Base-by-base conservation (phyloP, 2,329 filamentous ascomycete species). In the Hyphodiscus sp. region DNA sequence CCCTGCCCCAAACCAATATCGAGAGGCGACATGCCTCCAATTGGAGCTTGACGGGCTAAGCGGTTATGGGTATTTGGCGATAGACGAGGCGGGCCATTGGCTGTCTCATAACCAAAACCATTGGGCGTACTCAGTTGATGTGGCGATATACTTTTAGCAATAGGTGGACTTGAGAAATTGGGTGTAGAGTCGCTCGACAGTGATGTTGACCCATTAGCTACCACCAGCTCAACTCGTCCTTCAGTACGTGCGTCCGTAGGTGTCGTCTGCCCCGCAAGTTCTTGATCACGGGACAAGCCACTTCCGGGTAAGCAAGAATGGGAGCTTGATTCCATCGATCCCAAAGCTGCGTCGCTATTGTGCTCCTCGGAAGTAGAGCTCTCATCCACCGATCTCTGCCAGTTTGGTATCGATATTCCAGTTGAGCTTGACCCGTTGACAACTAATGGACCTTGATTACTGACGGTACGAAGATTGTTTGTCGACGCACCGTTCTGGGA, bases 371-470 rank as follows among this genome's bases (percentile, higher is more conserved):
- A 56, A 3, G 56, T 41, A n/a, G 60, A 60, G 8, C 49, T 59
- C n/a, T 63, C 63, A 53, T 58, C 63, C 1, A 62, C 47, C 20
- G 60, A 52, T 42, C 62, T 59, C 47, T 62, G 62, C 61, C 65
- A 64, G 13, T 58, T 58, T n/a, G 61, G 57, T 23, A 62, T 63
- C 18, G 61, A 62, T 8, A 65, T 52, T 15, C 60, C 59, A 11
- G 63, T 53, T 26, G 62, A 54, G 51, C 58, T 62, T 6, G 67
- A 67, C 8, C 67, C 67, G 58, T 69, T 68, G 10, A 63, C 67
- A 18, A 69, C 59, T 23, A 64, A 29, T 18, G 67, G 64, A 8
- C 56, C 57, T 33, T 65, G 63, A 41, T 51, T 58, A 41, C 65
- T 64, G 30, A 65, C 38, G 26, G 58, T 52, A 44, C 63, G 62